These are phyloP conservation scores for Mortierella antarctica DNA, from an alignment of 192 early-diverging fungal genomes.

Conservation along the genomic window DNA sequence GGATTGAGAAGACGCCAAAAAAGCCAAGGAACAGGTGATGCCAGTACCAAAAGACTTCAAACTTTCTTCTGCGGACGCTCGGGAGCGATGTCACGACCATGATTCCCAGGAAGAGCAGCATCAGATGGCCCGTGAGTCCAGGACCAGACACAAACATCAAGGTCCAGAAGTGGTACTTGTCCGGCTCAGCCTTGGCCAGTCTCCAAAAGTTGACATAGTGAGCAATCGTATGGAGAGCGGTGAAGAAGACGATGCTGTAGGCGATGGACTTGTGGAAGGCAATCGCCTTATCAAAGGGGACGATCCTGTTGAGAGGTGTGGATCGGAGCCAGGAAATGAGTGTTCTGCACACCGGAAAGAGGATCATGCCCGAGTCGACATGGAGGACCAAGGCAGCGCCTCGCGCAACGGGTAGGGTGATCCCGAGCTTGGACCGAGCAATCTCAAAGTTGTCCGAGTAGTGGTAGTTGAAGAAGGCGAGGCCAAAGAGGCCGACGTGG, in stretches of 20 bases:
- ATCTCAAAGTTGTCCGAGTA: constrained; percentile 65
- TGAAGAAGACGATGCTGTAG: constrained; percentile 71
- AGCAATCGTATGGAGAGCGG: constrained; percentile 66
- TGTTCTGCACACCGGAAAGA: constrained; percentile 88
- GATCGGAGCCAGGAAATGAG: constrained; percentile 64
- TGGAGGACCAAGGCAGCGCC: constrained; percentile 76
- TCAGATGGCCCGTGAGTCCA: constrained; percentile 77
- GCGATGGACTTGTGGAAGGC: constrained; percentile 78
- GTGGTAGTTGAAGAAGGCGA: constrained; percentile 70
- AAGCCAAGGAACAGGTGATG: constrained; percentile 81
- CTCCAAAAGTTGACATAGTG: constrained; percentile 68
- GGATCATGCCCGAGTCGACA: constrained; percentile 73
- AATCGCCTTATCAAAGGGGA: constrained; percentile 78
- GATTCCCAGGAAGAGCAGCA: constrained; percentile 66
- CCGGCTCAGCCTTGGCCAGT: constrained; percentile 10
- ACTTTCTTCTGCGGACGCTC: constrained; percentile 64
- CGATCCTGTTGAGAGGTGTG: constrained; percentile 64
- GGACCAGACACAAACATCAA: constrained; percentile 54
- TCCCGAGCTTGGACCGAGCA: constrained; percentile 62
- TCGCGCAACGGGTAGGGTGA: constrained; percentile 65
- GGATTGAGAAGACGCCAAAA: constrained; percentile 74
- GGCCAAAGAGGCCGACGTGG: constrained; percentile 65
- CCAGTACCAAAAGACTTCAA: constrained; percentile 82
- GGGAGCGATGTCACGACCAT: constrained; percentile 68
- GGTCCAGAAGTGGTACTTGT: constrained; percentile 38